Conservation (phyloP, 78 protist species). For the Pigoraptor vietnamica region DNA sequence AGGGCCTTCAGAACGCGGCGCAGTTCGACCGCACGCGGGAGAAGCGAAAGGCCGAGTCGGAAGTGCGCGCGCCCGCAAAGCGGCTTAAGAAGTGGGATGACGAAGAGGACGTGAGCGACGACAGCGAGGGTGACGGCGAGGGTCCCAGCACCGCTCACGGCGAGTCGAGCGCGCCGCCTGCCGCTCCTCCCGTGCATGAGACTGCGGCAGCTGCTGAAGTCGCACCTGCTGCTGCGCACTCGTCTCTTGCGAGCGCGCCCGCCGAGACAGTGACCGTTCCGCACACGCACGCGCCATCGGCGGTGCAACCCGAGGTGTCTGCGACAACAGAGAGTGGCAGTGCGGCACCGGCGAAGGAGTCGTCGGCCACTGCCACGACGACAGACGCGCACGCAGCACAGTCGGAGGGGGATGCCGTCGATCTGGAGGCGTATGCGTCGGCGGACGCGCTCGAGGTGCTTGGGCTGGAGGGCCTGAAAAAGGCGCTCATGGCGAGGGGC, state of each 20-base stretch:
- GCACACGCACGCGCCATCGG: not conserved
- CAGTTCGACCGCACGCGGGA: not conserved
- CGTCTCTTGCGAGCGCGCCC: not conserved
- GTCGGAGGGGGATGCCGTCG: not conserved
- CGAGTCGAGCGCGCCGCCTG: not conserved
- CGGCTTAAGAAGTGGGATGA: not conserved
- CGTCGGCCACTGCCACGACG: too few species aligned
- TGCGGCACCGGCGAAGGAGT: not conserved
- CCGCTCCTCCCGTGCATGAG: too few species aligned
- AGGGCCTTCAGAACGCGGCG: not conserved
- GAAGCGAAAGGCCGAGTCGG: not conserved
- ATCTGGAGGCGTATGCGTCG: not conserved
- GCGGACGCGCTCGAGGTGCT: not conserved
- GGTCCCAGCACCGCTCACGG: not conserved
- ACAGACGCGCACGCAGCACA: not conserved
- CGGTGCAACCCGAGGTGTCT: not conserved
- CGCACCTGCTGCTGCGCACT: not conserved
- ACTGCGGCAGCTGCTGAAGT: not conserved
- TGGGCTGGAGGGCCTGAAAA: not conserved
- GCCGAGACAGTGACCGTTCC: not conserved
- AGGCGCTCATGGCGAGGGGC: not conserved
- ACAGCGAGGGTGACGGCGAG: not conserved
- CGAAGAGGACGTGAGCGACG: not conserved
- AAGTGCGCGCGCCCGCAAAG: not conserved
- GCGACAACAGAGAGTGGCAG: not conserved